These are phyloP conservation scores for Komagataella populi DNA, from an alignment of 805 yeast genomes.

Conservation along the genomic window DNA sequence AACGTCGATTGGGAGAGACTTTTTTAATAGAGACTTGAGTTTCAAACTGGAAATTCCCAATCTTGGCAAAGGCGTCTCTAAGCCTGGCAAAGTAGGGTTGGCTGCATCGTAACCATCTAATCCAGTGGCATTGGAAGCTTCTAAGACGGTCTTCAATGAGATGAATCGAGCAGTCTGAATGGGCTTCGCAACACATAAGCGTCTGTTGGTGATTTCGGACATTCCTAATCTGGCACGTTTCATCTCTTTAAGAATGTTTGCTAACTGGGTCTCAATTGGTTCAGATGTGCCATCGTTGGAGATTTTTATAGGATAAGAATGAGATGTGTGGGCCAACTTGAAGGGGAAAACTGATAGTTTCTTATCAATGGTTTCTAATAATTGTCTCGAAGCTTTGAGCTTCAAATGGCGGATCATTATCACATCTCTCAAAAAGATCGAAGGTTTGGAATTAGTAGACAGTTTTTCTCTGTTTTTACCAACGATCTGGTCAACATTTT, in stretches of 20 bases:
- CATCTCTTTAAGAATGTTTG: constrained; percentile 36
- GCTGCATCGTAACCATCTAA: constrained; percentile 51
- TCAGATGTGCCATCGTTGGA: constrained; percentile 15
- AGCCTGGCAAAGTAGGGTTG: constrained; percentile 54
- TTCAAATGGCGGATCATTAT: constrained; percentile 64
- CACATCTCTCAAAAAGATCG: constrained; percentile 75
- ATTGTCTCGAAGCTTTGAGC: constrained; percentile 57
- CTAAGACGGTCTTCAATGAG: constrained; percentile 54
- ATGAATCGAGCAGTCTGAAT: constrained; percentile 60
- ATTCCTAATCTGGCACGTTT: constrained; percentile 61
- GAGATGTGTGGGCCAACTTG: constrained; percentile 63
- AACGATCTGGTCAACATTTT: constrained; percentile 47
- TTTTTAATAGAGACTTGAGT: constrained; percentile 46
- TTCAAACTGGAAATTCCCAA: constrained; percentile 59
- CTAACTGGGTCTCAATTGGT: constrained; percentile 24
- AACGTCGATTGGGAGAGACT: constrained; percentile 38
- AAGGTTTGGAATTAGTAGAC: constrained; percentile 44
- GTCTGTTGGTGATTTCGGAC: constrained; percentile 68
- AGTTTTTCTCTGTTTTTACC: constrained; percentile 46
- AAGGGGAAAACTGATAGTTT: constrained; percentile 81
- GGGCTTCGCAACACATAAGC: constrained; percentile 62
- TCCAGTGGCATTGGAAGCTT: constrained; percentile 55
- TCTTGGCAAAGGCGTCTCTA: constrained; percentile 64
- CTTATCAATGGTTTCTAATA: constrained; percentile 59
- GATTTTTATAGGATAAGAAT: constrained; percentile 42